Base-by-base conservation (phyloP, 2,329 filamentous ascomycete species). In the Blastomyces gilchristii region DNA sequence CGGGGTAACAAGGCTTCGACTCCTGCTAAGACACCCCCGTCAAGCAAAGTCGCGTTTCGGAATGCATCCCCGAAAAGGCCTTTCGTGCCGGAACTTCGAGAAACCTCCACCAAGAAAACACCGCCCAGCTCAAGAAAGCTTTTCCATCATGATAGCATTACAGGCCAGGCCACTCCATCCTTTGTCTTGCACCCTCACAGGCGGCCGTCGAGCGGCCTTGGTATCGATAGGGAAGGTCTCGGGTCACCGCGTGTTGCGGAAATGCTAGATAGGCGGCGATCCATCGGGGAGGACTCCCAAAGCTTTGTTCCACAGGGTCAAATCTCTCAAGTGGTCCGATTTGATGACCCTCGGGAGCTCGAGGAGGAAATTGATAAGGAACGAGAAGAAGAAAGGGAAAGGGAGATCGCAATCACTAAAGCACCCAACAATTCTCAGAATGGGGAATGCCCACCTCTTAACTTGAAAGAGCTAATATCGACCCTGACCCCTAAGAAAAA, bases 401-500 rank as follows among this genome's bases (percentile, higher is more conserved):
- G 81, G 62, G 86, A 89, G 70, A 83, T 82, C 69, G 65, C 65
- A 1, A 81, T 83, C 54, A 75, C 83, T 25, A 80, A 85, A 68
- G 78, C 81, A 41, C 82, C 83, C 68, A 39, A 22, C 31, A n/a
- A 4, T 18, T 56, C 53, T 37, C 31, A 18, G 22, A 58, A 28
- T 58, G 83, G 86, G 43, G 82, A 80, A 57, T 87, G 90, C 66
- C 80, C 79, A 2, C 88, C 87, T 0, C 74, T 86, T 45, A 90
- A 85, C 65, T 76, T 93, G 53, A 88, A 85, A 66, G 87, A 90
- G 66, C 87, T 91, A 83, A 93, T 93, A 65, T 82, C 88, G 65
- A 88, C 85, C 63, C 79, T 93, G 66, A 91, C 88, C 31, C 89
- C 90, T 0, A 90, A 89, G 74, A 90, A 90, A 73, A 86, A 84